Evolutionary conservation across 495 filamentous ascomycete species (phyloP).

Genomic region (Neurospora sp.): DNA sequence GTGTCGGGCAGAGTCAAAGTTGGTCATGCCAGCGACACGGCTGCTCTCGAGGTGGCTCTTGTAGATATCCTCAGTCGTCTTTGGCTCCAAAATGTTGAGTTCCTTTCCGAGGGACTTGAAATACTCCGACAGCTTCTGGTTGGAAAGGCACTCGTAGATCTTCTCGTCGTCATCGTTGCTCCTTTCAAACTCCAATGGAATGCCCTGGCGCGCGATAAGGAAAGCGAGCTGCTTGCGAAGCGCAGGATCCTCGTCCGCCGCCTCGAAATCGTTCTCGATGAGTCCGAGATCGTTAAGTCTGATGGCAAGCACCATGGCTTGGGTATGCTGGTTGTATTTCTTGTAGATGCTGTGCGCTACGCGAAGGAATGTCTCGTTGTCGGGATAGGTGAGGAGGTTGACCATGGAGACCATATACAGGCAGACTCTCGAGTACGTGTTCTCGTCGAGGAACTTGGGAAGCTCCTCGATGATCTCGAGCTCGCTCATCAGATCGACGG

Average conservation of each 20-base stretch:
- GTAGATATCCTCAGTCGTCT: constrained; percentile 97
- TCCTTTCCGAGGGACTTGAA: constrained; percentile 93
- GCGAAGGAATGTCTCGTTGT: constrained; percentile 87
- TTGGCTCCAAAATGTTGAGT: constrained; percentile 91
- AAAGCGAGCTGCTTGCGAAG: constrained; percentile 93
- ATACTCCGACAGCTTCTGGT: constrained; percentile 76
- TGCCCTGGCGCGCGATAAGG: constrained; percentile 82
- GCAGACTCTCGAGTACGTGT: constrained; percentile 87
- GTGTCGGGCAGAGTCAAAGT: constrained; percentile 88
- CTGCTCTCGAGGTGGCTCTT: constrained; percentile 97
- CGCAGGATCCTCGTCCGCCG: constrained; percentile 60
- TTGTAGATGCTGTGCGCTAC: constrained; percentile 90
- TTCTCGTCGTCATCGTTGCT: constrained; percentile 48
- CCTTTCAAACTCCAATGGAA: constrained; percentile 57
- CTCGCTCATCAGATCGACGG: constrained; percentile 92
- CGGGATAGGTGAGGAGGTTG: constrained; percentile 89
- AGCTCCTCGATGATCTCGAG: constrained; percentile 93
- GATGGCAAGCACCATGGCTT: constrained; percentile 90
- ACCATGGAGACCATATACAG: constrained; percentile 99
- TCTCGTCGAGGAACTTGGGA: constrained; percentile 80
- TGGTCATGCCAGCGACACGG: constrained; percentile 81
- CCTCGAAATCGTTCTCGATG: constrained; percentile 66
- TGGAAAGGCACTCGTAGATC: constrained; percentile 73
- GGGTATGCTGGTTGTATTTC: constrained; percentile 78
- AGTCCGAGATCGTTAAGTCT: constrained; percentile 77